Percentiles rank a stretch among this genome's conserved stretches.
phyloP scores from a whole-genome alignment of 208 protist species.

The Crithidia thermophila region DNA sequence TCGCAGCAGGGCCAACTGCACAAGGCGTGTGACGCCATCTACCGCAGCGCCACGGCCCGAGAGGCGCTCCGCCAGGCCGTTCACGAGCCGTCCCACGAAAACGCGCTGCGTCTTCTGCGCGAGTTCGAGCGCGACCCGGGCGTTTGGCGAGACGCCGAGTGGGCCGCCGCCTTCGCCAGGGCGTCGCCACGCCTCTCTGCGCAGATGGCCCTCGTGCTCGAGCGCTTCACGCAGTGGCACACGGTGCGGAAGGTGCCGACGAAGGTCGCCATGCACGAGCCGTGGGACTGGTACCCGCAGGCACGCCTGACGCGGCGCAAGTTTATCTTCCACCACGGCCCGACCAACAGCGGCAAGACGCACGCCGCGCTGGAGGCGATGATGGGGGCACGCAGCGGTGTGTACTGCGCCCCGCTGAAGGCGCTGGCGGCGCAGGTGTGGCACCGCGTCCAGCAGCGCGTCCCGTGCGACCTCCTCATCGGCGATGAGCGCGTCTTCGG shows the following conservation, averaged over 20 bases:
- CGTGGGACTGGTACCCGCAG: constrained; percentile 87
- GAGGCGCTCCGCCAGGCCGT: constrained; percentile 55
- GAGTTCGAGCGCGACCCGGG: constrained; percentile 55
- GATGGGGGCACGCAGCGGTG: constrained; percentile 60
- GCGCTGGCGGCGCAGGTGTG: constrained; percentile 94
- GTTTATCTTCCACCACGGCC: constrained; percentile 92
- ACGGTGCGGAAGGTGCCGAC: constrained; percentile 51
- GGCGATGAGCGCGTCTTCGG: constrained; percentile 88
- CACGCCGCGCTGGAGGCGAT: constrained; percentile 82
- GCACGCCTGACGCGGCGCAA: constrained; percentile 69
- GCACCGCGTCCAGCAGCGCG: constrained; percentile 66
- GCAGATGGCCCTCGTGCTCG: constrained; percentile 38
- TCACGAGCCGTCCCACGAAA: constrained; percentile 73
- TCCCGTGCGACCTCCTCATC: constrained; percentile 94
- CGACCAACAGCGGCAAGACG: constrained; percentile 97
- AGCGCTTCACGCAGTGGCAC: constrained; percentile 67
- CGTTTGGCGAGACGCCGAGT: constrained; percentile 29
- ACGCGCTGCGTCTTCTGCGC: constrained; percentile 47
- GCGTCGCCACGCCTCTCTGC: constrained; percentile 16
- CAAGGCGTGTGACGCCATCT: constrained; percentile 49
- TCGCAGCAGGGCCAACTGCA: constrained; percentile 18
- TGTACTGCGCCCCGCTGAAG: constrained; percentile 95
- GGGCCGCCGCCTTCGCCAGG: constrained; percentile 22
- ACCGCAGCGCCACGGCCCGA: constrained; percentile 48
- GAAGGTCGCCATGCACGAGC: constrained; percentile 66